Evolutionary conservation across 495 filamentous ascomycete species (phyloP).

Genomic region (Lophium mytilinum): DNA sequence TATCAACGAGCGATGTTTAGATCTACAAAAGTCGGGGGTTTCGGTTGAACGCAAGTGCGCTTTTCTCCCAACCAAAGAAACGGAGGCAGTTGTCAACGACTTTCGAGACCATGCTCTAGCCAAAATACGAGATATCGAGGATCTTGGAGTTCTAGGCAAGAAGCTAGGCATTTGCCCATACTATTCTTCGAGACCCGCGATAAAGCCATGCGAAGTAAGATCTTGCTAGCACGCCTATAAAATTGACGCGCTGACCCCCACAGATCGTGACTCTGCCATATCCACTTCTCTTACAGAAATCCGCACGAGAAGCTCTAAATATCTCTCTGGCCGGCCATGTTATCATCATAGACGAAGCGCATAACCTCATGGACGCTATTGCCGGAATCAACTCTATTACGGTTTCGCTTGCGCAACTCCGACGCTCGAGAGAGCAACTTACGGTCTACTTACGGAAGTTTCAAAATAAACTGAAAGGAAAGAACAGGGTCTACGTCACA

Average conservation of each 20-base stretch:
- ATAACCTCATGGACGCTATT: constrained; percentile 95
- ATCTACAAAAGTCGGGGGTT: constrained; percentile 70
- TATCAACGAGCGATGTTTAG: constrained; percentile 92
- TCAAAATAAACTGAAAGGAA: constrained; percentile 77
- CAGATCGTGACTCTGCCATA: constrained; percentile 93
- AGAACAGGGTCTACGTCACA: constrained; percentile 85
- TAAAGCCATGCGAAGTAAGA: constrained; percentile 67
- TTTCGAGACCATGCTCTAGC: constrained; percentile 88
- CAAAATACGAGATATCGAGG: constrained; percentile 86
- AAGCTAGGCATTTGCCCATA: constrained; percentile 84
- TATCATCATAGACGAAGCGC: constrained; percentile 91
- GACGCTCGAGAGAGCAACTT: constrained; percentile 62
- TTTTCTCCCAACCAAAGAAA: constrained; percentile 71
- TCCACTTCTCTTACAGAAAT: constrained; percentile 79
- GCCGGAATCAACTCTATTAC: constrained; percentile 76
- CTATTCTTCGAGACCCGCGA: constrained; percentile 79
- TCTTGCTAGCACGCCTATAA: background rate
- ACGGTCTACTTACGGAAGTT: constrained; percentile 80
- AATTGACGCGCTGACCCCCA: background rate
- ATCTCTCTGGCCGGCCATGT: constrained; percentile 82
- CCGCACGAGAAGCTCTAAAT: constrained; percentile 77
- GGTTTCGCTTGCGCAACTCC: constrained; percentile 63
- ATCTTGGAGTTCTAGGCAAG: constrained; percentile 70
- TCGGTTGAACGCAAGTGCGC: constrained; percentile 62
- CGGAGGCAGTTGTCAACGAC: constrained; percentile 59